Conservation (phyloP, 257 asterid genomes). For the Anisodus tanguticus region DNA sequence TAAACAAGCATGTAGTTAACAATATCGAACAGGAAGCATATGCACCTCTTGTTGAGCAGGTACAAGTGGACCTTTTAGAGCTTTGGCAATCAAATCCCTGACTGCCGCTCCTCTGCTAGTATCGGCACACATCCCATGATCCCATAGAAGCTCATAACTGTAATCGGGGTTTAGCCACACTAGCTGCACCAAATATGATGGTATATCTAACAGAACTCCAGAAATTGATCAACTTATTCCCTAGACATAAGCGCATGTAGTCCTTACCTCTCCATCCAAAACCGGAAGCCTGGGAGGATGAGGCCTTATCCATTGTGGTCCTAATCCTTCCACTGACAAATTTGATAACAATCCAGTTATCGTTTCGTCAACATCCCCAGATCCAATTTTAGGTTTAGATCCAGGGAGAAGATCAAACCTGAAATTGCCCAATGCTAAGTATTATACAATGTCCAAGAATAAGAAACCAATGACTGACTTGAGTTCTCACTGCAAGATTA, state of each 20-base stretch:
- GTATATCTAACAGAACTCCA: slow-evolving; percentile 18
- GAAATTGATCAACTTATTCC: slow-evolving; percentile 27
- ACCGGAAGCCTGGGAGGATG: slow-evolving; percentile 90
- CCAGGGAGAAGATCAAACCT: slow-evolving; percentile 92
- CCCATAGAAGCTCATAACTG: slow-evolving; percentile 92
- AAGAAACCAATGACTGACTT: neutral
- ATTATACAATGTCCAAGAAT: slow-evolving; percentile 27
- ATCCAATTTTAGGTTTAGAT: slow-evolving; percentile 74
- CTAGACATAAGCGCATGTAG: neutral
- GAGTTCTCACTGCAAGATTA: slow-evolving; percentile 23
- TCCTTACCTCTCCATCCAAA: slow-evolving; percentile 81
- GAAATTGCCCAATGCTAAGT: slow-evolving; percentile 38
- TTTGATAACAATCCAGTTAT: slow-evolving; percentile 67
- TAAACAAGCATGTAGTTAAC: neutral
- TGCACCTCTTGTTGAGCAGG: slow-evolving; percentile 92
- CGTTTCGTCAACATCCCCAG: slow-evolving; percentile 81
- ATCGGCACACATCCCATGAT: slow-evolving; percentile 97
- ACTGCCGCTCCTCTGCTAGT: slow-evolving; percentile 95
- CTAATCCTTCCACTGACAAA: slow-evolving; percentile 69
- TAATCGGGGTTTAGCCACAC: slow-evolving; percentile 89
- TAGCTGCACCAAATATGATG: slow-evolving; percentile 52
- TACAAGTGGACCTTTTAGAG: slow-evolving; percentile 83
- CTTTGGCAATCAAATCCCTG: slow-evolving; percentile 88
- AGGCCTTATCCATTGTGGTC: slow-evolving; percentile 94
- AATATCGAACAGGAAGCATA: slow-evolving; percentile 23